Evolutionary conservation across 176 grass and related monocot genomes (phyloP).

Genomic region (Oryza glumipatula): DNA sequence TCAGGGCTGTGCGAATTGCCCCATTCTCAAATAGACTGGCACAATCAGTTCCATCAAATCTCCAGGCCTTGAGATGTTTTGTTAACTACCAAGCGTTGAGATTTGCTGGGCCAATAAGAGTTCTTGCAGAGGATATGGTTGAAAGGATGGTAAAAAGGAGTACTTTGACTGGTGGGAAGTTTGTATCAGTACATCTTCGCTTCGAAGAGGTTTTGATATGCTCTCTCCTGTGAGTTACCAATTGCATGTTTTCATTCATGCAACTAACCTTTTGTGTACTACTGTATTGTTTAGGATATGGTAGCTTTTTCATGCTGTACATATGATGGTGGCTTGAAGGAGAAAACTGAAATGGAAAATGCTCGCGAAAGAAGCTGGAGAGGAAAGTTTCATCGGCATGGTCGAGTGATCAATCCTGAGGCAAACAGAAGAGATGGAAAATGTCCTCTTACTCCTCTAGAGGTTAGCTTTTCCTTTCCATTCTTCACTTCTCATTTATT

Average conservation of each 20-base stretch:
- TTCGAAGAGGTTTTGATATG: conserved; percentile 80
- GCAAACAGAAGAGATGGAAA: conserved; percentile 85
- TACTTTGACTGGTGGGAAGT: conserved; percentile 74
- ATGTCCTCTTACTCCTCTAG: conserved; percentile 89
- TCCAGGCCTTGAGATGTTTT: conserved; percentile 85
- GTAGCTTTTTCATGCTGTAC: conserved; percentile 99
- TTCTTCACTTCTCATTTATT: background rate
- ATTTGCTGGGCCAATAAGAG: conserved; percentile 81
- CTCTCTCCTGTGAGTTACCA: conserved; percentile 7
- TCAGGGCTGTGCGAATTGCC: conserved; percentile 86
- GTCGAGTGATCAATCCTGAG: conserved; percentile 85
- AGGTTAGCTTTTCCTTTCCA: conserved; percentile 55
- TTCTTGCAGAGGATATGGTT: conserved; percentile 75
- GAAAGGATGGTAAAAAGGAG: conserved; percentile 75
- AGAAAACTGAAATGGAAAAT: conserved; percentile 88
- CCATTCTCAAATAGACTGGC: conserved; percentile 96
- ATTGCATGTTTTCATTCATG: conserved; percentile 31
- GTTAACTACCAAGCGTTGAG: conserved; percentile 84
- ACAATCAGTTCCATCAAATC: conserved; percentile 66
- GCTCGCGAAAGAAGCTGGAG: conserved; percentile 90
- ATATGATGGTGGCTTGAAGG: conserved; percentile 85
- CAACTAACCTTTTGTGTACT: conserved; percentile 34
- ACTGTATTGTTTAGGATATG: conserved; percentile 72
- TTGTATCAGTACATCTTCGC: conserved; percentile 93
- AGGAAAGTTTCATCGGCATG: conserved; percentile 83